Conservation (phyloP, 495 filamentous ascomycete genomes). For the Tuber calosporum region DNA sequence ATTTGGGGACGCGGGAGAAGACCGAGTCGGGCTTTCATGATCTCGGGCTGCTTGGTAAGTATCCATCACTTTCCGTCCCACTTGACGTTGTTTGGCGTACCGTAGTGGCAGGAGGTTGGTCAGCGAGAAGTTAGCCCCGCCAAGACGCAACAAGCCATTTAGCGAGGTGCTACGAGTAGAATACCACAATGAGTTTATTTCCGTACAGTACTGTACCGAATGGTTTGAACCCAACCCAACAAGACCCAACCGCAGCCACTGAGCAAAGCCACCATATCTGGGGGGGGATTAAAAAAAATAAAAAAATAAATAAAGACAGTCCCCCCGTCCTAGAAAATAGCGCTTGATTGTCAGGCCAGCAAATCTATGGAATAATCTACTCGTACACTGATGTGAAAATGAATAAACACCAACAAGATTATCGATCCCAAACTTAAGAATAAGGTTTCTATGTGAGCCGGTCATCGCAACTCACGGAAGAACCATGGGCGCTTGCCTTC, state of each 20-base stretch:
- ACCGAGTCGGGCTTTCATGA: neutral
- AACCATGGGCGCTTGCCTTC: constrained; percentile 54
- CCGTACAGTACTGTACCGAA: neutral
- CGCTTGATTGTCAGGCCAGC: neutral
- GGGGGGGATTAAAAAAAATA: too few relatives aligned
- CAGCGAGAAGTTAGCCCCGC: neutral
- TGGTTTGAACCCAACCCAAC: neutral
- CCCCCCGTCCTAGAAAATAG: neutral
- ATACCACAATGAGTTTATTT: neutral
- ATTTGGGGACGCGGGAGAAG: constrained; percentile 7
- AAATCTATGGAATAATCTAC: neutral
- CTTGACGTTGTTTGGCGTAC: neutral
- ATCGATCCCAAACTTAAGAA: neutral
- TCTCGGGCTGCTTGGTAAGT: constrained; percentile 2
- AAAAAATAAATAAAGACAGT: too few relatives aligned
- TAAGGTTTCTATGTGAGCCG: neutral
- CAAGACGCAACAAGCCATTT: constrained; percentile 16
- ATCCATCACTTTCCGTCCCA: constrained; percentile 7
- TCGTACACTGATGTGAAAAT: neutral
- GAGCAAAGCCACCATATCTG: neutral
- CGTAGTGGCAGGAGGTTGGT: neutral
- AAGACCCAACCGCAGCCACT: neutral
- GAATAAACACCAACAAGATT: neutral
- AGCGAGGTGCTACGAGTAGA: neutral
- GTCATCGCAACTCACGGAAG: constrained; percentile 21